A percentile compares a stretch with the other conserved stretches of the same genome.
phyloP scores from a whole-genome alignment of 768 basidiomycete species.

The Auricularia cornea region DNA sequence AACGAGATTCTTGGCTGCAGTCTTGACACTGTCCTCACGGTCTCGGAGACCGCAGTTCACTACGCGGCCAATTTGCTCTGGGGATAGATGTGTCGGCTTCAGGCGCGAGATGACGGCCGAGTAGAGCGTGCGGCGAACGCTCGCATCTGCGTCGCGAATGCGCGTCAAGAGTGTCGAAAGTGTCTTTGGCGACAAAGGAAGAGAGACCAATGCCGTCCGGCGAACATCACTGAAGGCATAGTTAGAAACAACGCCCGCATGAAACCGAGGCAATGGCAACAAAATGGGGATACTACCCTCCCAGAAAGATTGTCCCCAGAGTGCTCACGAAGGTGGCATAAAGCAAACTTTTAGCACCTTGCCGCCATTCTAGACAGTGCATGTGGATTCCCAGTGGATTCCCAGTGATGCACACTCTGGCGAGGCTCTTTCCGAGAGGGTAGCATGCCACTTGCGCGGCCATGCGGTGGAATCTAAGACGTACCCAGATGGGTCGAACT shows the following conservation, averaged over 20 bases:
- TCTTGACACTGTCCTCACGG: conserved; percentile 63
- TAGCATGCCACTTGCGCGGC: too few species aligned
- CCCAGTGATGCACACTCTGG: too few species aligned
- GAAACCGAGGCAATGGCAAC: too few species aligned
- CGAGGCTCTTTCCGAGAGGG: too few species aligned
- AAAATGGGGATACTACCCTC: too few species aligned
- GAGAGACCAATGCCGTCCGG: conserved; percentile 62
- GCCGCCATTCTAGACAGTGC: too few species aligned
- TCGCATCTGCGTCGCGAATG: conserved; percentile 69
- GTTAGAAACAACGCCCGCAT: too few species aligned
- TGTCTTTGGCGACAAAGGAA: conserved; percentile 47
- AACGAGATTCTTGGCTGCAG: conserved; percentile 65
- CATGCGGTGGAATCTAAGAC: too few species aligned
- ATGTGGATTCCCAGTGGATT: too few species aligned
- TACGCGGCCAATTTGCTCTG: conserved; percentile 54
- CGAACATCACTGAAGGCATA: conserved; percentile 67
- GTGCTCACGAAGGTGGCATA: too few species aligned
- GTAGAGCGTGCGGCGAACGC: conserved; percentile 69
- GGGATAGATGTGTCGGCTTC: conserved; percentile 44
- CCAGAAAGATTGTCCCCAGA: too few species aligned
- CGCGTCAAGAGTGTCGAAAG: conserved; percentile 64
- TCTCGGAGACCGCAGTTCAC: conserved; percentile 81
- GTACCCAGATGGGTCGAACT: conserved; percentile 69
- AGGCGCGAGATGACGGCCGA: conserved; percentile 36
- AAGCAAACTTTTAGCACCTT: too few species aligned